Evolutionary conservation across 345 rosid species (phyloP), one percentile per base, ranked within the genome.

Genomic region (Adansonia digitata): DNA sequence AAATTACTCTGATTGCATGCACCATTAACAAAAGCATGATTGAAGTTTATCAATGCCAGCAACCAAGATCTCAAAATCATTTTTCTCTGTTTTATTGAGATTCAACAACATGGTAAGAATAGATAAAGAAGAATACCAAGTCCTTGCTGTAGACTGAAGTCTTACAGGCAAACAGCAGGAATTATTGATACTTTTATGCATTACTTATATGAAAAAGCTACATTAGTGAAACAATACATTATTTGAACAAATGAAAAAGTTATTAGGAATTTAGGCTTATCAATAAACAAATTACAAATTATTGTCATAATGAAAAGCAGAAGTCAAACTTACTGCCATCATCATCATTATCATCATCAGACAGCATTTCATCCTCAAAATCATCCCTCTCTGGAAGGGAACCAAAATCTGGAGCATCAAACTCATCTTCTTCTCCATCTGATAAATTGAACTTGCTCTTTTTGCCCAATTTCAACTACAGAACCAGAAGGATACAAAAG

Each of bases 371-470:
- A 77, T 86, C 83, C 77, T 90, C 93, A 80, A 88, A 94, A 88
- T 94, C 97, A 82, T 94, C 94, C 46, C 75, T 83, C 26, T 75
- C 85, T 10, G 86, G 77, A 66, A 85, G 67, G 31, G 73, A 46
- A 63, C 89, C 91, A 75, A 83, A 82, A 61, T 79, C 81, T 53
- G 61, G 80, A 80, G 77, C 80, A 66, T 81, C 92, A 59, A 84
- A 82, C 35, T 83, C 86, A 31, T 88, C 93, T 7, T 91, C 98
- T 78, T 94, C 98, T 59, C 94, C 97, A 51, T 94, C 98, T 8
- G 97, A 90, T 79, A 94, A 84, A 66, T 92, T 92, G 80, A 84
- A 92, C 80, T 86, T 85, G 73, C 88, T 87, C 84, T 89, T 89
- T 84, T 89, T 94, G 52, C 78, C 80, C 56, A 78, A 40, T 83